phyloP scores from a whole-genome alignment of 2,329 filamentous ascomycete species.

The Neofusicoccum sp. region DNA sequence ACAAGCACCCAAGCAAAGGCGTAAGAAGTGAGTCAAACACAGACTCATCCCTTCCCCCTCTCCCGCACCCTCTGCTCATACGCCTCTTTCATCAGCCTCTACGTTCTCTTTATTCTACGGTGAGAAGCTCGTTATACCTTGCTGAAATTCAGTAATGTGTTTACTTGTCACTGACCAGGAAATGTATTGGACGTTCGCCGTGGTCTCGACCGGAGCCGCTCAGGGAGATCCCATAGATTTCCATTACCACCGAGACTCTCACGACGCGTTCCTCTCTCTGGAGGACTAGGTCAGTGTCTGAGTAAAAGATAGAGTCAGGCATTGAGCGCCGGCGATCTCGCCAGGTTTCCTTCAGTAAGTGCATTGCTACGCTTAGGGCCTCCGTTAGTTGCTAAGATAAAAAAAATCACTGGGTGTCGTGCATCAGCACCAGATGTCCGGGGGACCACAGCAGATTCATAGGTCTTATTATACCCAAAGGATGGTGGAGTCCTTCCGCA shows the following conservation, averaged over 20 bases:
- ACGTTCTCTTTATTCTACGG: constrained; percentile 48
- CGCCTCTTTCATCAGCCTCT: no score
- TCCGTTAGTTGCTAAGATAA: background rate
- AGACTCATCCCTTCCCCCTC: no score
- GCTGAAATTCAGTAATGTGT: constrained; percentile 52
- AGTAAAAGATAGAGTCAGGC: constrained; percentile 54
- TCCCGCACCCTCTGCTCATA: no score
- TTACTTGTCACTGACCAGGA: constrained; percentile 54
- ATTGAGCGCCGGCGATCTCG: constrained; percentile 56
- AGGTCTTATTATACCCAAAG: constrained; percentile 56
- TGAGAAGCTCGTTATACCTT: constrained; percentile 53
- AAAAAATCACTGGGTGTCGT: constrained; percentile 42
- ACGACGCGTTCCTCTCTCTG: constrained; percentile 57
- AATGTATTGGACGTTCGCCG: constrained; percentile 51
- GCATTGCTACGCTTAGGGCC: background rate
- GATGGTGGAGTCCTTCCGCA: constrained; percentile 62
- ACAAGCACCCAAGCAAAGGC: no score
- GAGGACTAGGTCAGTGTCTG: constrained; percentile 57
- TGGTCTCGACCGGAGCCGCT: constrained; percentile 51
- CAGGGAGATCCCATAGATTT: constrained; percentile 51
- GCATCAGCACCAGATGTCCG: constrained; percentile 55
- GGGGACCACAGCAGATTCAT: constrained; percentile 55
- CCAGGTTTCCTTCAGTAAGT: constrained; percentile 55
- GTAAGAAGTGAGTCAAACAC: no score
- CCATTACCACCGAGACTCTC: constrained; percentile 57